These are phyloP conservation scores for Penicillium parvum DNA, from an alignment of 495 filamentous ascomycete species.

Conservation along the genomic window DNA sequence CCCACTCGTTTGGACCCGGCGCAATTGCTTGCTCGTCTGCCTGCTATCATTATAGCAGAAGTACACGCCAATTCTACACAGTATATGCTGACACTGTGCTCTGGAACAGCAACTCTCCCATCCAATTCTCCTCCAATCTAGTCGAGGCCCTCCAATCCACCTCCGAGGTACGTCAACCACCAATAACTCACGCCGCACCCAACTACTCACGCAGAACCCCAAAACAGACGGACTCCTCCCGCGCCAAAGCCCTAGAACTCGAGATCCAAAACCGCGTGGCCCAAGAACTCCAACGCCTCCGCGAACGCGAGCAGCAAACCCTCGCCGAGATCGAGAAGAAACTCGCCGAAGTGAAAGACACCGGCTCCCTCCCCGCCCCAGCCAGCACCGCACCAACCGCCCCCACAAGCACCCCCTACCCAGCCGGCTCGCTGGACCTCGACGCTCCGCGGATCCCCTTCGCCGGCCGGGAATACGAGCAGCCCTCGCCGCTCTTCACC, in stretches of 20 bases:
- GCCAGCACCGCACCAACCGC: constrained; percentile 29
- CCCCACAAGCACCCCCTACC: constrained; percentile 30
- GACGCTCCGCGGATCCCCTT: constrained; percentile 48
- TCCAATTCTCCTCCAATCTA: constrained; percentile 82
- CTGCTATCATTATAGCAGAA: too few relatives aligned
- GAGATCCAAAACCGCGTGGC: constrained; percentile 84
- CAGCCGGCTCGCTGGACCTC: constrained; percentile 42
- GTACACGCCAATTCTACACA: background rate
- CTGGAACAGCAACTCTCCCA: constrained; percentile 66
- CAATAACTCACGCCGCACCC: constrained; percentile 1
- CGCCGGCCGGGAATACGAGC: constrained; percentile 40
- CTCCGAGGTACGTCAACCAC: constrained; percentile 62
- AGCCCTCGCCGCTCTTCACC: constrained; percentile 19
- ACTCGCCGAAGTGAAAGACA: constrained; percentile 39
- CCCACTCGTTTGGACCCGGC: constrained; percentile 6
- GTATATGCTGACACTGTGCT: background rate
- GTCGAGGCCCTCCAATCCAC: constrained; percentile 76
- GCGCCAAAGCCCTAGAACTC: constrained; percentile 76
- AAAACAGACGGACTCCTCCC: constrained; percentile 76
- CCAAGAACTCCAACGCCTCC: constrained; percentile 74
- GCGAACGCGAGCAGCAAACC: constrained; percentile 56
- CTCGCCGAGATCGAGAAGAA: constrained; percentile 54
- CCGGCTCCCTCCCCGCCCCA: constrained; percentile 27
- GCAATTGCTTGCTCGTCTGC: too few relatives aligned
- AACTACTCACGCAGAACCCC: constrained; percentile 6